These are phyloP conservation scores for Naganishia antarctica DNA, from an alignment of 768 basidiomycete species.

Conservation along the genomic window DNA sequence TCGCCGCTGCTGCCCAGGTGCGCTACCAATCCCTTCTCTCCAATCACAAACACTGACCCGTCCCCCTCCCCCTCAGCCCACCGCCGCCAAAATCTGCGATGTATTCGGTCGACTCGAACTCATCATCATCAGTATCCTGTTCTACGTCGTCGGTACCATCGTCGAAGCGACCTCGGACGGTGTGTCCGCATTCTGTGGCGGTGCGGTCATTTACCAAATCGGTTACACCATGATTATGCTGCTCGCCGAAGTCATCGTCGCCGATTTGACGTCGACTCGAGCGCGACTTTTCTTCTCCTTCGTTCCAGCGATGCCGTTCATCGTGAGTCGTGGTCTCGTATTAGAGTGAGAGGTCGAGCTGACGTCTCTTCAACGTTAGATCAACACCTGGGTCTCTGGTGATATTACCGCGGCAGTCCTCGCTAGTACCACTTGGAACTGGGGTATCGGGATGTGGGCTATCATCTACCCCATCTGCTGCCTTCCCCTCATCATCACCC, in stretches of 20 bases:
- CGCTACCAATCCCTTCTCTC: neutral
- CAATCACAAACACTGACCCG: slow-evolving; percentile 23
- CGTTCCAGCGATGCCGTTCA: slow-evolving; percentile 42
- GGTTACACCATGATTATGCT: slow-evolving; percentile 42
- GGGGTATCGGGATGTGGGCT: slow-evolving; percentile 45
- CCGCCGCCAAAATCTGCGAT: slow-evolving; percentile 41
- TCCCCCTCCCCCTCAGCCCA: slow-evolving; percentile 17
- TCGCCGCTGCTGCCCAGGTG: slow-evolving; percentile 38
- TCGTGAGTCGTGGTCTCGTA: slow-evolving; percentile 25
- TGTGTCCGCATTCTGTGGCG: slow-evolving; percentile 40
- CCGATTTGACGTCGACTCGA: slow-evolving; percentile 41
- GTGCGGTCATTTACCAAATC: slow-evolving; percentile 44
- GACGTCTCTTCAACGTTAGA: slow-evolving; percentile 7
- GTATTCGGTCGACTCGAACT: slow-evolving; percentile 44
- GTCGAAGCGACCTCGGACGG: slow-evolving; percentile 37
- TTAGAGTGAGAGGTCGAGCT: neutral
- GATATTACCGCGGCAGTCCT: slow-evolving; percentile 35
- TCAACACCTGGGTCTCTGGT: slow-evolving; percentile 48
- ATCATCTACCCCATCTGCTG: slow-evolving; percentile 42
- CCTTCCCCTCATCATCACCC: slow-evolving; percentile 31
- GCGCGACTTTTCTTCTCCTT: slow-evolving; percentile 43
- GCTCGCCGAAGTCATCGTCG: slow-evolving; percentile 46
- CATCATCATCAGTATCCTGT: slow-evolving; percentile 38
- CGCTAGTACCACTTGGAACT: slow-evolving; percentile 38
- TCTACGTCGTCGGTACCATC: slow-evolving; percentile 45